These are phyloP conservation scores for Zalerion maritima DNA, from an alignment of 495 filamentous ascomycete genomes.

Conservation along the genomic window DNA sequence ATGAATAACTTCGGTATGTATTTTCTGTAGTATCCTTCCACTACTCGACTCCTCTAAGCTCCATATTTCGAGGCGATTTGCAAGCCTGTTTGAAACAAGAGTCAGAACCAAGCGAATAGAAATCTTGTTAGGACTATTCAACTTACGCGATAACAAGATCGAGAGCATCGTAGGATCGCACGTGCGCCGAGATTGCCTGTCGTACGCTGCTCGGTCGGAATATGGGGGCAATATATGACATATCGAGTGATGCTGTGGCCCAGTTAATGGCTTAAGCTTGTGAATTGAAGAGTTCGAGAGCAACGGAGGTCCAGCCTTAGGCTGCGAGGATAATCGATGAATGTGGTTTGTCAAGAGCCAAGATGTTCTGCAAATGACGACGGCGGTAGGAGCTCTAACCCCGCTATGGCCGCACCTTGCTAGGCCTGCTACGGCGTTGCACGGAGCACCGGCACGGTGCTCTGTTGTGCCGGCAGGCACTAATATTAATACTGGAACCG, in stretches of 20 bases:
- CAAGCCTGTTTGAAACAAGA: conserved; percentile 44
- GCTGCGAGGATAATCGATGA: too few relatives aligned
- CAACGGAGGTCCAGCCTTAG: too few relatives aligned
- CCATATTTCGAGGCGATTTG: conserved; percentile 86
- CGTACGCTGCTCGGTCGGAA: conserved; percentile 81
- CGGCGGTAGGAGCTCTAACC: too few relatives aligned
- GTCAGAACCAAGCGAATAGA: conserved; percentile 3
- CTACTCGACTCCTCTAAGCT: conserved; percentile 19
- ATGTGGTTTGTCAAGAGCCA: too few relatives aligned
- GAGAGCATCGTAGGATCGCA: conserved; percentile 59
- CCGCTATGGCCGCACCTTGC: too few relatives aligned
- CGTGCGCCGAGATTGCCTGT: conserved; percentile 66
- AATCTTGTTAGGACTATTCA: background rate
- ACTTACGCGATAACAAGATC: conserved; percentile 78
- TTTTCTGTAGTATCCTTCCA: conserved; percentile 32
- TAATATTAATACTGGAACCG: too few relatives aligned
- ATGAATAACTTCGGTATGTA: conserved; percentile 53
- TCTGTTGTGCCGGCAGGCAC: too few relatives aligned
- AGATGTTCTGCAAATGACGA: too few relatives aligned
- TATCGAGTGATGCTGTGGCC: conserved; percentile 19
- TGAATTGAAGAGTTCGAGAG: too few relatives aligned
- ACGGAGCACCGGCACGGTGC: too few relatives aligned
- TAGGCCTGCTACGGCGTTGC: too few relatives aligned
- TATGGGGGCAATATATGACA: conserved; percentile 93
- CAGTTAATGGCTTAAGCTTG: too few relatives aligned